Base-by-base conservation (phyloP, 2,329 filamentous ascomycete species). In the Zalaria obscura region DNA sequence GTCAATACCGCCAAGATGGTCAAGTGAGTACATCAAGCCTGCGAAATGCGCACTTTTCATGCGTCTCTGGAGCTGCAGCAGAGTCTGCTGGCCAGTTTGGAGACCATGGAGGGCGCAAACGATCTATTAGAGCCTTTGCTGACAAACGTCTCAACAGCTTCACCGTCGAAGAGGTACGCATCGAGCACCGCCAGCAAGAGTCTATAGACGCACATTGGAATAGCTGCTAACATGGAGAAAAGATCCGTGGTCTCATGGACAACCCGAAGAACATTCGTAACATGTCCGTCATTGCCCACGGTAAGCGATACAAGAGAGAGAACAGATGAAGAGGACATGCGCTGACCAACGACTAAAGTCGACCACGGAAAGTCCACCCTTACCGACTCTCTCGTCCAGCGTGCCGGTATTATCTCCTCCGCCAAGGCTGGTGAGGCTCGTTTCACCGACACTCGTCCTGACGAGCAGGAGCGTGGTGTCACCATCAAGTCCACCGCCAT, bases 401-500 rank as follows among this genome's bases (percentile, higher is more conserved):
- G 93, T 74, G 89, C 89, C 62, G 91, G 91, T 89, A 98, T 98
- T 65, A 95, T 98, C 66, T 96, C 91, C 58, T 84, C 86, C 58
- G 86, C 86, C 60, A 96, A 96, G 75, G 91, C 91, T 59, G 91
- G 91, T 70, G 86, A 93, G 66, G 80, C 82, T 55, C 83, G 91
- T 69, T 93, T 89, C 66, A 98, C 88, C 60, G 91, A 98, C 71
- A 98, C 91, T 52, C 84, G 91, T 71, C 72, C 83, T 54, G 91
- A 98, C 67, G 91, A 98, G 70, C 91, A 98, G 75, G 91, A 98
- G 68, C 88, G 91, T 81, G 87, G 91, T 80, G 95, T 98, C 63
- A 98, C 91, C 59, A 98, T 98, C 81, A 98, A 98, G 82, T 98
- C 91, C 45, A 98, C 91, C 50, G 91, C 93, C 70, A 98, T 98